phyloP scores from a whole-genome alignment of 2,329 filamentous ascomycete genomes.

The Rosellinia necatrix region DNA sequence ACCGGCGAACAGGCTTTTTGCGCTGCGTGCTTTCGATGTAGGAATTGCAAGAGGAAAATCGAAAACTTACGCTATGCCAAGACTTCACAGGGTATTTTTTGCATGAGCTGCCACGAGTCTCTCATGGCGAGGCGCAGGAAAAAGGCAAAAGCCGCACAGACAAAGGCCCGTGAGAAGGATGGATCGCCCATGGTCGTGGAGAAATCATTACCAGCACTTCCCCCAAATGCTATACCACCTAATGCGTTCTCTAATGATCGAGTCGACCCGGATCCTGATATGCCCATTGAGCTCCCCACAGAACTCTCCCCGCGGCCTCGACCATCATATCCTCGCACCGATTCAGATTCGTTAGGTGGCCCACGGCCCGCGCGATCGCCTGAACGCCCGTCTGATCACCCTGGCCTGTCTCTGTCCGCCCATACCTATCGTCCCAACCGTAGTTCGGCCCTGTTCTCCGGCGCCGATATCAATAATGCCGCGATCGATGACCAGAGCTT shows the following conservation, averaged over 20 bases:
- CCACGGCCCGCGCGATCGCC: constrained; percentile 59
- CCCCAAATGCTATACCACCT: constrained; percentile 70
- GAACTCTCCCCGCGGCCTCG: constrained; percentile 62
- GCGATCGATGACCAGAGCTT: constrained; percentile 67
- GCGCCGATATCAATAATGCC: constrained; percentile 48
- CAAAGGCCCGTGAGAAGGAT: constrained; percentile 67
- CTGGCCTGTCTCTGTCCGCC: constrained; percentile 68
- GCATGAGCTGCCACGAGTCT: constrained; percentile 98
- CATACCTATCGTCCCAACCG: constrained; percentile 79
- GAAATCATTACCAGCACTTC: constrained; percentile 90
- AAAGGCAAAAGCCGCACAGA: constrained; percentile 72
- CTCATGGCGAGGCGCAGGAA: constrained; percentile 92
- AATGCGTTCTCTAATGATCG: constrained; percentile 66
- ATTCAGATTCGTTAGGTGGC: constrained; percentile 60
- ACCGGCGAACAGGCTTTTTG: constrained; percentile 98
- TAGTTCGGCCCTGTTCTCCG: constrained; percentile 69
- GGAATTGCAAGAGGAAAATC: constrained; percentile 98
- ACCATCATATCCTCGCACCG: constrained; percentile 54
- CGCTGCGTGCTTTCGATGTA: constrained; percentile 93
- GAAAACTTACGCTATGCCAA: constrained; percentile 97
- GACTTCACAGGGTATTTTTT: constrained; percentile 98
- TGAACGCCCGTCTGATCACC: constrained; percentile 52
- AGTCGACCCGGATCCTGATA: constrained; percentile 65
- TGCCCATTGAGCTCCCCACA: constrained; percentile 63
- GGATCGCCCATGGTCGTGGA: constrained; percentile 74